Percentiles rank a stretch among this genome's conserved stretches.
These are phyloP conservation scores for Xanthoceras sorbifolium DNA, from an alignment of 345 rosid species.

Conservation along the genomic window DNA sequence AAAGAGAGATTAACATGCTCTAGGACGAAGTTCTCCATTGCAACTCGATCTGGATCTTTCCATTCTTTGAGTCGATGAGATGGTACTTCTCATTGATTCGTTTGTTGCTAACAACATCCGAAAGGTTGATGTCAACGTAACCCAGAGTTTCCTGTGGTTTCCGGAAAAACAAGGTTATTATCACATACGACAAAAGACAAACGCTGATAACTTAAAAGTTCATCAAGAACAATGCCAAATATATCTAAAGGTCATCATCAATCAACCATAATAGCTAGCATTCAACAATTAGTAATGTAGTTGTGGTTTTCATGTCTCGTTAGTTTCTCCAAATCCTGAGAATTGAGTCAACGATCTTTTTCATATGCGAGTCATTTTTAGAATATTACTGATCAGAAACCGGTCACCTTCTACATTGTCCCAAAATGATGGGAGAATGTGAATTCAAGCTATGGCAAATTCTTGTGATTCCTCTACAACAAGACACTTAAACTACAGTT, in stretches of 20 bases:
- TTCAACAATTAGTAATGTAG: neutral
- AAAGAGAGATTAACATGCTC: slow-evolving; percentile 20
- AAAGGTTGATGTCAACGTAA: slow-evolving; percentile 63
- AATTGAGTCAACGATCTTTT: no score
- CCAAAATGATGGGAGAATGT: neutral
- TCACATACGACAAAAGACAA: neutral
- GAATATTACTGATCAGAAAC: neutral
- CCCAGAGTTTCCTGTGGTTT: slow-evolving; percentile 83
- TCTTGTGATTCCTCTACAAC: neutral
- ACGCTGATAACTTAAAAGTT: neutral
- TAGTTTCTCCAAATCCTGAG: no score
- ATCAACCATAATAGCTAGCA: neutral
- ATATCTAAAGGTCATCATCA: neutral
- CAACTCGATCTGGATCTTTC: slow-evolving; percentile 78
- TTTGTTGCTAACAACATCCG: slow-evolving; percentile 82
- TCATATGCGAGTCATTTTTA: no score
- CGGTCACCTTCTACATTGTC: neutral
- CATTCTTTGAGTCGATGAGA: slow-evolving; percentile 91
- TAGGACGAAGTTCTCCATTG: slow-evolving; percentile 78
- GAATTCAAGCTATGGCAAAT: neutral
- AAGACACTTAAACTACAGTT: neutral
- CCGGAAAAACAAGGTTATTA: neutral
- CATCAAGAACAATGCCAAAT: neutral
- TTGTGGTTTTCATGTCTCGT: neutral
- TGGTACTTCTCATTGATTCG: slow-evolving; percentile 86